These are phyloP conservation scores for Fusarium nematophilum DNA, from an alignment of 2,329 filamentous ascomycete genomes.

Conservation along the genomic window DNA sequence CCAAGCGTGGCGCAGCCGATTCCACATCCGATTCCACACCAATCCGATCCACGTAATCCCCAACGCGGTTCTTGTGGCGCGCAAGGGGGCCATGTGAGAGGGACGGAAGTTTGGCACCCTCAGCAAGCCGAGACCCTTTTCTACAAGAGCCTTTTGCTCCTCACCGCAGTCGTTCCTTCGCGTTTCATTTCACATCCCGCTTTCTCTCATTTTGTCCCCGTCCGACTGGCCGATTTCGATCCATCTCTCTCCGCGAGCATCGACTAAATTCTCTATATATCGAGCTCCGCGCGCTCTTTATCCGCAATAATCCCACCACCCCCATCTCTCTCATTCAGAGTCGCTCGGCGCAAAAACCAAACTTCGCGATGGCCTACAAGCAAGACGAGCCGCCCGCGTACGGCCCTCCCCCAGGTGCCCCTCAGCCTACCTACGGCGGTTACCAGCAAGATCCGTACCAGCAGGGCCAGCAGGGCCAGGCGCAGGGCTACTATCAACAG, in stretches of 20 bases:
- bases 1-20: conserved; percentile 53
- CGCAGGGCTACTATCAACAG: conserved; percentile 45
- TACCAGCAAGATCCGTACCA: conserved; percentile 49
- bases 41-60: conserved; percentile 43
- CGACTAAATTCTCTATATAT: neutral
- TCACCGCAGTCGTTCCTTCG: conserved; percentile 26
- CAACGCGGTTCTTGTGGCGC: conserved; percentile 42
- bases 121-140: conserved; percentile 22
- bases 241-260: neutral
- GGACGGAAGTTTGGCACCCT: conserved; percentile 34
- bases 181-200: conserved; percentile 19
- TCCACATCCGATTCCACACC: conserved; percentile 11
- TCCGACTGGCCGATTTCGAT: conserved; percentile 11
- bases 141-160: conserved; percentile 20
- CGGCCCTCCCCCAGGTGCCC: conserved; percentile 50
- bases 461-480: conserved; percentile 35
- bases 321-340: conserved; percentile 9
- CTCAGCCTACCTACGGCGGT: conserved; percentile 59
- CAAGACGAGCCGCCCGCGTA: conserved; percentile 64
- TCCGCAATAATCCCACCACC: neutral
- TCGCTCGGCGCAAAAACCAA: conserved; percentile 7
- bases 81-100: conserved; percentile 42
- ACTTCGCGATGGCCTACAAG: conserved; percentile 50
- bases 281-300: conserved; percentile 1
- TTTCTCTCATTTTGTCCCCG: conserved; percentile 12